phyloP scores from a whole-genome alignment of 345 rosid genomes.

The Schrenkiella parvula region DNA sequence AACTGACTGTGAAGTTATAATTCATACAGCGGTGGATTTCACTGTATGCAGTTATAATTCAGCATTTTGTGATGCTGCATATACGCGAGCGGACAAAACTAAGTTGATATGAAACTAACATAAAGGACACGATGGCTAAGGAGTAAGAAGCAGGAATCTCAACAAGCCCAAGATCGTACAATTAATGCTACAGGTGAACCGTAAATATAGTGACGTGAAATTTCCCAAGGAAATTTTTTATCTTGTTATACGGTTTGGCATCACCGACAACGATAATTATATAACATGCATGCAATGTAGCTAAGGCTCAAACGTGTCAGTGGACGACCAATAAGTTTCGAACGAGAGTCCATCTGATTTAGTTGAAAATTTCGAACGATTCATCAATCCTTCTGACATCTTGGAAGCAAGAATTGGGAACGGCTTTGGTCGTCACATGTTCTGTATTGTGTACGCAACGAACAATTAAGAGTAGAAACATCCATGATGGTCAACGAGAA shows the following conservation, averaged over 20 bases:
- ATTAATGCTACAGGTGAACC: not conserved
- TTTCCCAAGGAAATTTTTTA: not conserved
- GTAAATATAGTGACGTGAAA: not conserved
- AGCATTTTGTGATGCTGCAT: not conserved
- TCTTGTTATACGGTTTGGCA: not conserved
- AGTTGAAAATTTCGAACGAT: slow-evolving; percentile 12
- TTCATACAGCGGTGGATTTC: too few relatives aligned
- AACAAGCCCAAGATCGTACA: not conserved
- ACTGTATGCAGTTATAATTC: not conserved
- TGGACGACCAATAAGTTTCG: not conserved
- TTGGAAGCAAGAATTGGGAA: not conserved
- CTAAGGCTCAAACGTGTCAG: not conserved
- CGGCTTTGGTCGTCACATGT: slow-evolving; percentile 23
- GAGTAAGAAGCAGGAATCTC: not conserved
- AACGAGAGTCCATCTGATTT: slow-evolving; percentile 18
- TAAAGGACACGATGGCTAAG: not conserved
- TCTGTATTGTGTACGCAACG: not conserved
- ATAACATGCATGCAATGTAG: not conserved
- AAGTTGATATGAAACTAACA: not conserved
- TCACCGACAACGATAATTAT: slow-evolving; percentile 28
- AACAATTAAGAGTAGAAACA: not conserved
- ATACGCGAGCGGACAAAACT: not conserved
- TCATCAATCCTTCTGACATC: slow-evolving; percentile 16
- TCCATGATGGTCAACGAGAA: not conserved
- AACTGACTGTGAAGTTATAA: not conserved